Percentiles rank a stretch among this genome's conserved stretches.
Evolutionary conservation across 257 asterid genomes (phyloP).

Genomic region (Paraleonurus japonicus): DNA sequence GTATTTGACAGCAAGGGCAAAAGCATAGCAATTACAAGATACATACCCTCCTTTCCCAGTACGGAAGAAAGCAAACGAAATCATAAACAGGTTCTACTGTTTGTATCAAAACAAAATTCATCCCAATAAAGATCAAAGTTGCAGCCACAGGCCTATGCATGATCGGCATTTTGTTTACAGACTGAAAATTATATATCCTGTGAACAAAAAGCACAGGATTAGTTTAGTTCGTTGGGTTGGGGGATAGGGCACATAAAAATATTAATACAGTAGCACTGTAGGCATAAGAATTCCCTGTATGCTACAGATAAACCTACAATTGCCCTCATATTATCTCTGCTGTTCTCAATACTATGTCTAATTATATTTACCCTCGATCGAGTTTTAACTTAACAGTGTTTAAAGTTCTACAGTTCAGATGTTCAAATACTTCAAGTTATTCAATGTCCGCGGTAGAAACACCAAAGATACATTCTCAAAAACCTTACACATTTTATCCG

Average conservation of each 20-base stretch:
- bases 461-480: not conserved
- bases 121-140: slow-evolving; percentile 73
- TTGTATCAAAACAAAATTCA: slow-evolving; percentile 68
- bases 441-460: not conserved
- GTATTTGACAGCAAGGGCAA: not conserved
- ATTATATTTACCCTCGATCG: not conserved
- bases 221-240: not conserved
- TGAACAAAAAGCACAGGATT: slow-evolving; percentile 19
- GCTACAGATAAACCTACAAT: not conserved
- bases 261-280: not conserved
- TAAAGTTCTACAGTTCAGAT: not conserved
- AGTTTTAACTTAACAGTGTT: not conserved
- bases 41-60: slow-evolving; percentile 82
- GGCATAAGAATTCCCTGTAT: not conserved
- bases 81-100: slow-evolving; percentile 80
- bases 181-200: slow-evolving; percentile 12
- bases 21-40: slow-evolving; percentile 9
- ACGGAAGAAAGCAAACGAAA: slow-evolving; percentile 83
- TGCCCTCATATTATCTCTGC: not conserved
- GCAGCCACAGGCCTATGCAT: slow-evolving; percentile 86
- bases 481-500: not conserved
- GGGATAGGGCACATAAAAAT: not conserved
- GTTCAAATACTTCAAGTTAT: not conserved
- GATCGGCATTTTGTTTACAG: slow-evolving; percentile 67
- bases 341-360: not conserved